A percentile compares a stretch with the other conserved stretches of the same genome.
phyloP scores from a whole-genome alignment of 305 asterid genomes.

The Plantago coronopus region DNA sequence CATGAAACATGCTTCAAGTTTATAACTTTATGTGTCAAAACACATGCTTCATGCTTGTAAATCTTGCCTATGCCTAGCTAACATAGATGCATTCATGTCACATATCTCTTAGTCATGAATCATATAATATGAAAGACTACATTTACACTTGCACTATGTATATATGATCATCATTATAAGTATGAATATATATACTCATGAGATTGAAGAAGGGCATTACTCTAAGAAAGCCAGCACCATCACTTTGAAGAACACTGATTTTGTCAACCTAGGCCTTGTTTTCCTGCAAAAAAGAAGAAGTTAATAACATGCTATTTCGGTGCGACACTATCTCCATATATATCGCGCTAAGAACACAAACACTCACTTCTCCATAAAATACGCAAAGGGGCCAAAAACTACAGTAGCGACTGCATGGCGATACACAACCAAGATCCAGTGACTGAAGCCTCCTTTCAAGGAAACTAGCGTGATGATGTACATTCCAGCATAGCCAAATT shows the following conservation, averaged over 20 bases:
- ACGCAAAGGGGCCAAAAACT: conserved; percentile 71
- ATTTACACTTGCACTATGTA: no score
- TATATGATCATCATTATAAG: no score
- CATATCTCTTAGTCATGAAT: no score
- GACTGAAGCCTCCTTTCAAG: conserved; percentile 74
- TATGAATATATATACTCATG: not conserved
- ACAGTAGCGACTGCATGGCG: conserved; percentile 73
- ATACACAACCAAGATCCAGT: conserved; percentile 85
- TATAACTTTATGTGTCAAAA: no score
- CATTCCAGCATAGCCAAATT: conserved; percentile 96
- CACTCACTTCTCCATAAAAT: conserved; percentile 51
- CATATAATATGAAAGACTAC: no score
- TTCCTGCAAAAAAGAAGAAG: conserved; percentile 49
- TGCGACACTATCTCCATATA: not conserved
- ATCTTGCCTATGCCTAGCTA: no score
- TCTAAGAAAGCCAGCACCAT: conserved; percentile 74
- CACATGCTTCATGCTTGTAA: no score
- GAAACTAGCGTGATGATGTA: conserved; percentile 61
- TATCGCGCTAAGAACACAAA: not conserved
- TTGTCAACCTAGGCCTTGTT: conserved; percentile 71
- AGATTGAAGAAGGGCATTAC: conserved; percentile 28
- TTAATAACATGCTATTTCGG: not conserved
- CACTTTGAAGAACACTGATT: conserved; percentile 52
- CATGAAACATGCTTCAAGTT: no score
- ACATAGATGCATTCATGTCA: no score